Evolutionary conservation across 2,329 filamentous ascomycete genomes (phyloP), one percentile per base, ranked within the genome.

Genomic region (Ascocoryne sarcoides): DNA sequence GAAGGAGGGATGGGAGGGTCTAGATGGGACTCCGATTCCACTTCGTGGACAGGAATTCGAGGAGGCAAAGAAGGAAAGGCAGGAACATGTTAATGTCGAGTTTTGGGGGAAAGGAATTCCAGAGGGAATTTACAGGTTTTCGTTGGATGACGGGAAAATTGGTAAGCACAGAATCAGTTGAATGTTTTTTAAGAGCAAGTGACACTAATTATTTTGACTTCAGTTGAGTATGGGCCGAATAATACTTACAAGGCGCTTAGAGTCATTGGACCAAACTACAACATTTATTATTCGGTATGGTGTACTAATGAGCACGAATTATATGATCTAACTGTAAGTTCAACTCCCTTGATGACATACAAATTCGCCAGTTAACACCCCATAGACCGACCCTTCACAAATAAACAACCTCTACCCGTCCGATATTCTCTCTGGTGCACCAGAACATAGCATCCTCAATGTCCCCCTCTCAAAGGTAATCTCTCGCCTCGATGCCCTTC

Each of bases 291-390:
- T 51, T 70, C 76, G 0, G 75, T 82, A 0, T 84, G 79, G 79
- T 84, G 81, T 53, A 80, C 62, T 10, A 76, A 76, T 37, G 78
- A 82, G 52, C 72, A 75, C 40, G 79, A 84, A 55, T 66, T 82
- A 2, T 84, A 83, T 54, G 69, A 83, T 46, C 52, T 81, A 29
- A 70, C 65, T 51, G 75, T 73, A 56, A 45, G 62, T 52, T 16
- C 29, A 4, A 18, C 8, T 35, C 33, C 32, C 17, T n/a, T n/a
- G n/a, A n/a, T n/a, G n/a, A n/a, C n/a, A n/a, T n/a, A n/a, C n/a
- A n/a, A n/a, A n/a, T n/a, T n/a, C n/a, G n/a, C n/a, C n/a, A n/a
- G n/a, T n/a, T n/a, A n/a, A n/a, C n/a, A n/a, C n/a, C n/a, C 4
- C 19, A 28, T 26, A 75, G 69, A 62, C 62, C 18, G 74, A 77